Conservation (phyloP, 371 early-diverging fungal species). For the Apophysomyces elegans region DNA sequence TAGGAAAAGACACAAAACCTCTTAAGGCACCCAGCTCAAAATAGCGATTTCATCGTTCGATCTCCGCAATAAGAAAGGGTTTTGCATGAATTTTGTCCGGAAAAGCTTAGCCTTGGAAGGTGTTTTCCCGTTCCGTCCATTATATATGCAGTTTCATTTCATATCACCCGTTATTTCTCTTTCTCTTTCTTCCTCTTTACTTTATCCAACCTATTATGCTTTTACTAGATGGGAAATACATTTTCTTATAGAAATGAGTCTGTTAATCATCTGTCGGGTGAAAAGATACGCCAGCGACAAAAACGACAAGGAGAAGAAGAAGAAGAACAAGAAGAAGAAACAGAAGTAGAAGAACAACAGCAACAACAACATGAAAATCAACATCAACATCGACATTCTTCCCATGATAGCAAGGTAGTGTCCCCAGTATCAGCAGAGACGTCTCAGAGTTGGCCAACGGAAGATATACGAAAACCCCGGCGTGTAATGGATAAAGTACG, state of each 20-base stretch:
- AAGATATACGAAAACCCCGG: neutral
- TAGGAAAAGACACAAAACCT: neutral
- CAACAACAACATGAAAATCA: neutral
- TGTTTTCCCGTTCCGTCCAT: neutral
- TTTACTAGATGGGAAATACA: conserved; percentile 22
- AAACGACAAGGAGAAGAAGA: neutral
- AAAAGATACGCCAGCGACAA: neutral
- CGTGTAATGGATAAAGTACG: neutral
- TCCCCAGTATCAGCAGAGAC: neutral
- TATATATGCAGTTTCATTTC: neutral
- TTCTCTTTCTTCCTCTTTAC: conserved; percentile 13
- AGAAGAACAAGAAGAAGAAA: neutral
- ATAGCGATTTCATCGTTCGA: neutral
- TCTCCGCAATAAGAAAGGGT: neutral
- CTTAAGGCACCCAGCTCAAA: neutral
- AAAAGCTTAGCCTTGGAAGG: neutral
- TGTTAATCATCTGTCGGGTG: neutral
- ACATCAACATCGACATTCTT: neutral
- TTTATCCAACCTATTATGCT: conserved; percentile 11
- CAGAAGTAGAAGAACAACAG: neutral
- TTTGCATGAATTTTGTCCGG: neutral
- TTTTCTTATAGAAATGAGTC: conserved; percentile 6
- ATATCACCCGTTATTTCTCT: neutral
- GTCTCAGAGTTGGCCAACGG: neutral
- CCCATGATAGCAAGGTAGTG: neutral